phyloP scores from a whole-genome alignment of 805 yeast genomes.

The Ogataea haglerorum region DNA sequence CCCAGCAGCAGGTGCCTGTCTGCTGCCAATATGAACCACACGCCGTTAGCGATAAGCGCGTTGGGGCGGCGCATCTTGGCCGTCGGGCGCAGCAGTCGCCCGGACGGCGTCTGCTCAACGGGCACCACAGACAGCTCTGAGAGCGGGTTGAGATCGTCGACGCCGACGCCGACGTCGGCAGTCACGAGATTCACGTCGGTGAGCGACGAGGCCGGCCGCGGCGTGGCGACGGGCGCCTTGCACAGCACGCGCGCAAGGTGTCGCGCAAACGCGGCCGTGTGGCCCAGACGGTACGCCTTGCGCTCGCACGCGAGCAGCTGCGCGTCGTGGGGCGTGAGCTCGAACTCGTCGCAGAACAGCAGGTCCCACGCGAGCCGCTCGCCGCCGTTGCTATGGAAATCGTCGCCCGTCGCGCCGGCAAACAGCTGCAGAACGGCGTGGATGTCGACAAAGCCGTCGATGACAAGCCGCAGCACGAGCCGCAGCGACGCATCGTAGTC shows the following conservation, averaged over 20 bases:
- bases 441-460: slow-evolving; percentile 36
- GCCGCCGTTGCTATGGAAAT: slow-evolving; percentile 16
- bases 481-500: slow-evolving; percentile 36
- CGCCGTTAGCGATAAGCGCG: slow-evolving; percentile 16
- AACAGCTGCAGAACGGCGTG: slow-evolving; percentile 33
- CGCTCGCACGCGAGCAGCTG: slow-evolving; percentile 18
- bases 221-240: slow-evolving; percentile 3
- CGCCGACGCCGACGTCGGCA: slow-evolving; percentile 21
- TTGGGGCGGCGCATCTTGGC: slow-evolving; percentile 8
- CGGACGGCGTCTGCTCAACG: slow-evolving; percentile 20
- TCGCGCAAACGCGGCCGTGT: slow-evolving; percentile 19
- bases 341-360: slow-evolving; percentile 21
- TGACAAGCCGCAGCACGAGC: slow-evolving; percentile 35
- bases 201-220: slow-evolving; percentile 9
- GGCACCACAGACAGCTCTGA: slow-evolving; percentile 25
- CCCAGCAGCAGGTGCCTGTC: slow-evolving; percentile 20
- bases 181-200: slow-evolving; percentile 20
- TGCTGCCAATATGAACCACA: slow-evolving; percentile 24
- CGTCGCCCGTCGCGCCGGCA: slow-evolving; percentile 16
- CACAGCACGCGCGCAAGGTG: slow-evolving; percentile 15
- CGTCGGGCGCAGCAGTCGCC: slow-evolving; percentile 5
- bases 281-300: slow-evolving; percentile 12
- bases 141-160: slow-evolving; percentile 26
- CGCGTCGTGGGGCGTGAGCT: slow-evolving; percentile 17
- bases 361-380: slow-evolving; percentile 26